phyloP scores from a whole-genome alignment of 2,329 filamentous ascomycete genomes.

The Beauveria sp. region DNA sequence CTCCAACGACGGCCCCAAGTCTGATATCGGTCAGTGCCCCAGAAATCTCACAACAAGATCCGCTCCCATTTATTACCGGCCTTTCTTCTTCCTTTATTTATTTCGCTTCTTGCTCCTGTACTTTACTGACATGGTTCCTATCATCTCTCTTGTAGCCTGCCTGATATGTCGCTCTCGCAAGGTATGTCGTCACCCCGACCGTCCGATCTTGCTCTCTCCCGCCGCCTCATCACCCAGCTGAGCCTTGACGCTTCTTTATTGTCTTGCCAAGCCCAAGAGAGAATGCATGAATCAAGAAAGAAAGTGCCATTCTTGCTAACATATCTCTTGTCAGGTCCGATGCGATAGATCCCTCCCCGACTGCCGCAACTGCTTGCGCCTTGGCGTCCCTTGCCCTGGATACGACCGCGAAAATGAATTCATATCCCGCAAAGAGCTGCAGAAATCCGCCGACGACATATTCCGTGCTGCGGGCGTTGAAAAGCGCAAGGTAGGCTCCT shows the following conservation, averaged over 20 bases:
- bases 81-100: neutral
- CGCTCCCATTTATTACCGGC: neutral
- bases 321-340: constrained; percentile 15
- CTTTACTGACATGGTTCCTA: constrained; percentile 7
- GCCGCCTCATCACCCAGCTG: neutral
- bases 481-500: constrained; percentile 21
- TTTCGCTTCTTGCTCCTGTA: neutral
- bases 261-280: neutral
- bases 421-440: constrained; percentile 17
- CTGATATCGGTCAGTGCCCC: constrained; percentile 13
- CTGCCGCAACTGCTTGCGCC: constrained; percentile 17
- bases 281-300: neutral
- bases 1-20: constrained; percentile 10
- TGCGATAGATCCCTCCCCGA: constrained; percentile 17
- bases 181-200: constrained; percentile 10
- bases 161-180: constrained; percentile 15
- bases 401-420: constrained; percentile 16
- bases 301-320: neutral
- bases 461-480: constrained; percentile 21
- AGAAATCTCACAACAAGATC: constrained; percentile 3
- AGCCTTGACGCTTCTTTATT: neutral
- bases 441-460: constrained; percentile 20
- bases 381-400: constrained; percentile 20
- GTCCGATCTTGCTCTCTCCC: neutral
- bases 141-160: constrained; percentile 10